phyloP scores from a whole-genome alignment of 2,329 filamentous ascomycete genomes.

The Geoglossum cookeanum region DNA sequence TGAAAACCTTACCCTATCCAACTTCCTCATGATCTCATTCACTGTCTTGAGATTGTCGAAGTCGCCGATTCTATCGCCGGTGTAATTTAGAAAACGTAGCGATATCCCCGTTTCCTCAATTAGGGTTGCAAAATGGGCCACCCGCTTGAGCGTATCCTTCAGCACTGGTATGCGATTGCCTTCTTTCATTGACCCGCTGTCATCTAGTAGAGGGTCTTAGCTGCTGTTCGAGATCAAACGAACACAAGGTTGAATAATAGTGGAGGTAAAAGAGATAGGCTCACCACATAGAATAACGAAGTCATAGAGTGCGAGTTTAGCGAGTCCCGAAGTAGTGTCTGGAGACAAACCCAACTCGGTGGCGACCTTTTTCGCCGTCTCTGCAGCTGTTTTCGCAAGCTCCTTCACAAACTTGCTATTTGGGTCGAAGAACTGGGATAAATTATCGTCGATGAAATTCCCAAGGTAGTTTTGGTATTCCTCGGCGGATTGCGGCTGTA shows the following conservation, averaged over 20 bases:
- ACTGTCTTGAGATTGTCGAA: neutral
- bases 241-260: neutral
- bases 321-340: too few relatives aligned
- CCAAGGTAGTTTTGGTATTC: too few relatives aligned
- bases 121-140: neutral
- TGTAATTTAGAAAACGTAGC: neutral
- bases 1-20: too few relatives aligned
- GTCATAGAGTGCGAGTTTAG: neutral
- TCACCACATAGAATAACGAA: constrained; percentile 1
- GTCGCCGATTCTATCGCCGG: neutral
- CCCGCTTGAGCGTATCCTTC: neutral
- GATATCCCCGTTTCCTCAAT: neutral
- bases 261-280: neutral
- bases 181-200: neutral
- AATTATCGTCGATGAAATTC: too few relatives aligned
- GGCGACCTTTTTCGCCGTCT: too few relatives aligned
- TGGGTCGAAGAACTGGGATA: too few relatives aligned
- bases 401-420: too few relatives aligned
- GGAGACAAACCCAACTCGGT: too few relatives aligned
- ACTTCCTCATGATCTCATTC: neutral
- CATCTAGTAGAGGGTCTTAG: neutral
- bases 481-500: too few relatives aligned
- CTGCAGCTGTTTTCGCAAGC: too few relatives aligned
- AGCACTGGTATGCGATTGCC: neutral
- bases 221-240: neutral